Evolutionary conservation across 768 basidiomycete genomes (phyloP), one percentile per base, ranked within the genome.

Genomic region (Panus rudis): DNA sequence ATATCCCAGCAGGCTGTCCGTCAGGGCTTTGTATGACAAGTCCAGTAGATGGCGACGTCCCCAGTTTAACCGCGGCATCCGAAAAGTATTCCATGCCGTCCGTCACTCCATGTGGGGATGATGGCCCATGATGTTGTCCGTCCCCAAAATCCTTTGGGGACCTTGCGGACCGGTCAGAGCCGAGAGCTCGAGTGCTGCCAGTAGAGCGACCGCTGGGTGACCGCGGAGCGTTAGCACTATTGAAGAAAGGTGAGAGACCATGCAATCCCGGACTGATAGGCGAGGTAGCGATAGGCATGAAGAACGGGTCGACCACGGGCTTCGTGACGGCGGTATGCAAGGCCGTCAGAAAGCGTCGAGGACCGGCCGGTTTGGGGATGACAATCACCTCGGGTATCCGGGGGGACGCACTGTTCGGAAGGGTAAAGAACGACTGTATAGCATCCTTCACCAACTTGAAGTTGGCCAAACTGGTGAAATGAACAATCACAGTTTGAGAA

Each of bases 311-410:
- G 23, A 99, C 79, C 10, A 78, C 58, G 0, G 96, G 93, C 51
- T 82, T 87, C 7, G 78, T 85, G 38, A 89, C 73, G 2, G 92
- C 92, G 4, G 90, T 97, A 59, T 94, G 86, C 14, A 99, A 69
- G 20, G 92, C 86, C 17, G 92, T 93, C 52, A 99, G 68, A 53
- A 97, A 83, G 7, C 94, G 80, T 28, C 94, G 79, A 6, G 96
- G 96, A 4, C 96, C 94, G 14, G 88, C 93, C 8, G 94, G 94
- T 64, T 98, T 99, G 17, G 93, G 94, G 28, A 98, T 84, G 52
- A 99, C 90, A 75, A 98, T 88, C 22, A 99, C 79, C 53, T 99
- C 96, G 1, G 96, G 84, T 10, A 85, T 61, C 13, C 72, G 68
- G 19, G 66, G 57, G 55, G 68, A 46, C 10, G 73, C 64, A 26